Base-by-base conservation (phyloP, 345 rosid species). In the Pelargonium nanum region DNA sequence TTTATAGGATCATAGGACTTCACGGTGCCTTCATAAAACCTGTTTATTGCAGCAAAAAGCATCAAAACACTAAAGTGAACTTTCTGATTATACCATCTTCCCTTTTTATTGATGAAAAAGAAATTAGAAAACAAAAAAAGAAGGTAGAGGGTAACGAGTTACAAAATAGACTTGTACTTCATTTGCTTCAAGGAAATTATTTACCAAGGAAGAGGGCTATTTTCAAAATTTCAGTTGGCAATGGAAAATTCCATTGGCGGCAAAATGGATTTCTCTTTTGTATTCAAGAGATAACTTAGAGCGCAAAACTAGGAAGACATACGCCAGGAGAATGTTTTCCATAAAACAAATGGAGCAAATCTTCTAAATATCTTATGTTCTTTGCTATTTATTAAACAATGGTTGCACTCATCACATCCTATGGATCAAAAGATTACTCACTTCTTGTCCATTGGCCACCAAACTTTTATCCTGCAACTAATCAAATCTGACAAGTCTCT, bases 381-480 rank as follows among this genome's bases (percentile, higher is more conserved):
- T 28, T 28, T 28, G 32, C 32, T 28, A 28, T 28, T 28, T 28
- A 28, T 28, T 28, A 28, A 28, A 3, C 7, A 28, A 28, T 28
- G 32, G 32, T 28, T 2, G 7, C 15, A 2, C 48, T 2, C 48
- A 12, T 40, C 48, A 9, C 48, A 40, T 6, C 48, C 9, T 40
- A 40, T 40, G 16, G 16, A 40, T 40, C 15, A 6, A 40, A 2
- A 40, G 15, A 10, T 40, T 22, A 70, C 94, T 87, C 77, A 93
- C 99, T 74, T 59, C 80, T 93, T 93, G 78, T 93, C 99, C 99
- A 93, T 70, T 60, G 99, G 99, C 99, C 97, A 89, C 99, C 99
- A 93, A 48, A 93, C 92, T 68, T 93, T 85, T 78, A 93, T 76
- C 78, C 80, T 80, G 76, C 75, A 74, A 66, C 99, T 96, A 62